Conservation (phyloP, 2,329 filamentous ascomycete genomes). For the Zymoseptoria crescenta region DNA sequence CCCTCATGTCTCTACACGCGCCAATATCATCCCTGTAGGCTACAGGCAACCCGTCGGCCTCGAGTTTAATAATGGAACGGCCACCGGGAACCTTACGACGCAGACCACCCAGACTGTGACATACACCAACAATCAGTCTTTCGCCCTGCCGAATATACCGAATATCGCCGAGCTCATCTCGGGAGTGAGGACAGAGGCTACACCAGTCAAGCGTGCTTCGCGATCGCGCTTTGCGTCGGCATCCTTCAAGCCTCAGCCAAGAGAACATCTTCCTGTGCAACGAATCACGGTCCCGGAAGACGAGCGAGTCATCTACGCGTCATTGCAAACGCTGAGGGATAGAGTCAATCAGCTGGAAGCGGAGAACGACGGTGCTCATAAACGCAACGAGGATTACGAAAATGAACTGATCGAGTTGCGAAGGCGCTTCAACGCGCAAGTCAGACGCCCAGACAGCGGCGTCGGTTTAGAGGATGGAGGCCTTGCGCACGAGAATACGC, state of each 20-base stretch:
- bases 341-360: slow-evolving; percentile 50
- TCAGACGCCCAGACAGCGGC: slow-evolving; percentile 41
- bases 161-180: slow-evolving; percentile 56
- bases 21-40: slow-evolving; percentile 12
- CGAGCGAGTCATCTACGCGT: slow-evolving; percentile 56
- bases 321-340: slow-evolving; percentile 50
- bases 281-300: slow-evolving; percentile 52
- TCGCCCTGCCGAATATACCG: slow-evolving; percentile 52
- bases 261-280: slow-evolving; percentile 43
- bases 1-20: slow-evolving; percentile 24
- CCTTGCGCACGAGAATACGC: slow-evolving; percentile 44
- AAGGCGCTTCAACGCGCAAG: slow-evolving; percentile 38
- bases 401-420: slow-evolving; percentile 51
- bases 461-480: slow-evolving; percentile 33
- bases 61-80: slow-evolving; percentile 11
- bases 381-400: slow-evolving; percentile 49
- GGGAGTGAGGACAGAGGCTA: slow-evolving; percentile 50
- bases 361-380: slow-evolving; percentile 47
- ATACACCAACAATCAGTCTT: slow-evolving; percentile 43
- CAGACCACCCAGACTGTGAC: slow-evolving; percentile 31
- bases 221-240: slow-evolving; percentile 49
- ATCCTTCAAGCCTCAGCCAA: slow-evolving; percentile 29
- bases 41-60: slow-evolving; percentile 14
- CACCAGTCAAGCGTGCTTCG: slow-evolving; percentile 46
- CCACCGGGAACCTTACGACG: slow-evolving; percentile 26